A percentile compares a stretch with the other conserved stretches of the same genome.
phyloP scores from a whole-genome alignment of 495 filamentous ascomycete species.

The Lentithecium fluviatile region DNA sequence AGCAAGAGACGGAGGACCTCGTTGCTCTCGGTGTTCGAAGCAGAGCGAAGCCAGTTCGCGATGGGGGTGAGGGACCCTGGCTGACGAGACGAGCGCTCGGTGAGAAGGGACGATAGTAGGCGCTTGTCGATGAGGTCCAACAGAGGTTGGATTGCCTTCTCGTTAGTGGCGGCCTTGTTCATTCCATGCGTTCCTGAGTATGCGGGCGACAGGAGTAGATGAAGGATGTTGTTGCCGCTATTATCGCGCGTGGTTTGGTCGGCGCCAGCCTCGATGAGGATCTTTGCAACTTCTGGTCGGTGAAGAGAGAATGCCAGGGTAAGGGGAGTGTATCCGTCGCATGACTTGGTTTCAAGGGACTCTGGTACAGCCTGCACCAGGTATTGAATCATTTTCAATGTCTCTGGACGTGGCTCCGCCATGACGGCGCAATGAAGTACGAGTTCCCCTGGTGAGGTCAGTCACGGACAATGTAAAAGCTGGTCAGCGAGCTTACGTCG shows the following conservation, averaged over 20 bases:
- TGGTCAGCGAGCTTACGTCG: slow-evolving; percentile 45
- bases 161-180: neutral
- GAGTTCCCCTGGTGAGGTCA: slow-evolving; percentile 44
- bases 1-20: slow-evolving; percentile 45
- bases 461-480: neutral
- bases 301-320: slow-evolving; percentile 55
- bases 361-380: slow-evolving; percentile 57
- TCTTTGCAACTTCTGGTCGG: slow-evolving; percentile 53
- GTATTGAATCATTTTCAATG: slow-evolving; percentile 58
- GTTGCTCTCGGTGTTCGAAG: slow-evolving; percentile 33
- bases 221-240: slow-evolving; percentile 59
- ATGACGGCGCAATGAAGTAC: slow-evolving; percentile 66
- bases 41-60: slow-evolving; percentile 42
- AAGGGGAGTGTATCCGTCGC: slow-evolving; percentile 58
- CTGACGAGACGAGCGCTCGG: slow-evolving; percentile 45
- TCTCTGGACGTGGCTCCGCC: slow-evolving; percentile 40
- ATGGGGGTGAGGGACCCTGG: slow-evolving; percentile 54
- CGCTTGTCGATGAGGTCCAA: slow-evolving; percentile 55
- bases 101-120: slow-evolving; percentile 48
- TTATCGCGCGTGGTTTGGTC: slow-evolving; percentile 59
- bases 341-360: slow-evolving; percentile 57
- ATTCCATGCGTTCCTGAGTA: slow-evolving; percentile 13
- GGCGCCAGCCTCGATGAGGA: slow-evolving; percentile 63
- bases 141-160: slow-evolving; percentile 44
- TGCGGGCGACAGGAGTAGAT: slow-evolving; percentile 48